Evolutionary conservation across 2,329 filamentous ascomycete species (phyloP), one percentile per base, ranked within the genome.

Genomic region (Ascochyta viciae-villosae): DNA sequence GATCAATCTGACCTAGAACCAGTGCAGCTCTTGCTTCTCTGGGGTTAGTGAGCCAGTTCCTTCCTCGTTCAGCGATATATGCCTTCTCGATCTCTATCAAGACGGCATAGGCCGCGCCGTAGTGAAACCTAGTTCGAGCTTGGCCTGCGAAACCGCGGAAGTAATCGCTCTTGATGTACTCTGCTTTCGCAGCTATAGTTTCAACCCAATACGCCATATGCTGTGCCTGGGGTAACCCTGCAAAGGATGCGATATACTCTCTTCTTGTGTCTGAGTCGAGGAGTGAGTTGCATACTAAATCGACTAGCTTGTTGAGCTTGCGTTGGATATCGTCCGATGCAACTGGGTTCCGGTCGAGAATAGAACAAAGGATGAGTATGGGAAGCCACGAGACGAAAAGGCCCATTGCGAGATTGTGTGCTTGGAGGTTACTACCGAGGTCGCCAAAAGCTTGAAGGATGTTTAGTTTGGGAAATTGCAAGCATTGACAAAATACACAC

Each of bases 301-400:
- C 67, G 12, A 78, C 63, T 2, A 78, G 60, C 12, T 66, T 63
- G 57, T 78, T 79, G 7, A 78, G 56, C 49, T 74, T 74, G 16
- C 62, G 62, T 10, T 70, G 63, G 16, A 77, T 73, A 40, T 75
- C 66, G 26, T 77, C 73, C 6, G 75, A 66, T 12, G 76, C 73
- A 3, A 76, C 68, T 2, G 74, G 78, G 48, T 80, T 81, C 19
- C 78, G 71, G 55, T 81, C 78, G 7, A 80, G 70, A 35, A 80
- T 79, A 3, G 70, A 73, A 40, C 76, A 74, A 6, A 78, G 64
- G 16, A 80, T 74, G 6, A 80, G 61, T 7, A 80, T 66, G 2
- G 78, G 78, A 3, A 81, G 62, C 78, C 77, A 81, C 8, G 73
- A 68, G 10, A 80, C 61, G n/a, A 80, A 57, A 4, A 78, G 52